Percentiles rank a stretch among this genome's conserved stretches.
Conservation (phyloP, 2,329 filamentous ascomycete genomes). For the Aureobasidium uvarum region DNA sequence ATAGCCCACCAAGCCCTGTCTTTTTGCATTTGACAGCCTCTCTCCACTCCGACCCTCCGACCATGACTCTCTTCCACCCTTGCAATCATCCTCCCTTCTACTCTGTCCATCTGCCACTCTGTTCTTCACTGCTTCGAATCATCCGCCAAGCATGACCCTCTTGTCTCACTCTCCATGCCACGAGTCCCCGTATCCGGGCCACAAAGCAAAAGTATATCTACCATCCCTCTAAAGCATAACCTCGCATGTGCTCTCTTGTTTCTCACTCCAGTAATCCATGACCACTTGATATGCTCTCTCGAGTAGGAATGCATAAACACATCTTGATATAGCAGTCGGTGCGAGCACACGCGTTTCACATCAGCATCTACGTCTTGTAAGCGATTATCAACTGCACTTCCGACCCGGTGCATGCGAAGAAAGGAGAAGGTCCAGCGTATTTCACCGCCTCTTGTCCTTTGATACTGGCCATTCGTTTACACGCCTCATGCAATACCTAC, state of each 20-base stretch:
- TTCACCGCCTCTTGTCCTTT: conserved; percentile 14
- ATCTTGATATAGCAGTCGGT: background rate
- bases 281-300: background rate
- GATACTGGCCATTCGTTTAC: background rate
- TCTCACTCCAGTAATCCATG: background rate
- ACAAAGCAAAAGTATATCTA: conserved; percentile 6
- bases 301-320: background rate
- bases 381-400: background rate
- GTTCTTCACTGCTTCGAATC: background rate
- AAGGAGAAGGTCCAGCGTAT: background rate
- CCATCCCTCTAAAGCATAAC: background rate
- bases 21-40: background rate
- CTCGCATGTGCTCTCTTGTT: background rate
- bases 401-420: background rate
- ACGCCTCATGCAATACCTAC: conserved; percentile 14
- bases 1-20: conserved; percentile 22
- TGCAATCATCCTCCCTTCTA: background rate
- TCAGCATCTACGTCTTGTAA: background rate
- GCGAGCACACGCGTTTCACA: conserved; percentile 14
- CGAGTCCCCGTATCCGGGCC: background rate
- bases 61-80: background rate
- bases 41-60: background rate
- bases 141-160: conserved; percentile 3
- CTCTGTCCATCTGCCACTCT: background rate
- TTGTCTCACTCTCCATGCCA: conserved; percentile 12